These are phyloP conservation scores for Candida wancherniae DNA, from an alignment of 805 yeast species.

Conservation along the genomic window DNA sequence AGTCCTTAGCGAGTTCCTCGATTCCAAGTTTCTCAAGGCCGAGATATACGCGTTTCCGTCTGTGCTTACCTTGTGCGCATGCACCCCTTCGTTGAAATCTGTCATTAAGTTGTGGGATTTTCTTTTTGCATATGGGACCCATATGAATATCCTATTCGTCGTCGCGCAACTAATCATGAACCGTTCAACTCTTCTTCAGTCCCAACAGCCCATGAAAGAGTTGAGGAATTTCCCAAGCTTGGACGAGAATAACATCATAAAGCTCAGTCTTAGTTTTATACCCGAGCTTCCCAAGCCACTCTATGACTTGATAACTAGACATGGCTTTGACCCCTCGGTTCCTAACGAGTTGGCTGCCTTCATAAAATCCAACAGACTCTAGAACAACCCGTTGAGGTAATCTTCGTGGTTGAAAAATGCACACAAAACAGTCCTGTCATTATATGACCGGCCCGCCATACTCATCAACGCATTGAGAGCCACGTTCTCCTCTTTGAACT, in stretches of 20 bases:
- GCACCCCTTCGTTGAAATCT: constrained; percentile 79
- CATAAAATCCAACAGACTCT: constrained; percentile 8
- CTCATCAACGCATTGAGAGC: constrained; percentile 55
- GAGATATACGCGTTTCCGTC: constrained; percentile 85
- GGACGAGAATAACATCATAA: constrained; percentile 69
- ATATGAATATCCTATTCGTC: constrained; percentile 76
- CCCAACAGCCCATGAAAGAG: constrained; percentile 68
- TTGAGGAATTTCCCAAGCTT: constrained; percentile 68
- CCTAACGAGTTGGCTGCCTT: constrained; percentile 28
- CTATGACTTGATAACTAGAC: constrained; percentile 59
- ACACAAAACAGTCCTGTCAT: constrained; percentile 65
- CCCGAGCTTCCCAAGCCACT: constrained; percentile 66
- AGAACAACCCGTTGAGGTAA: constrained; percentile 40
- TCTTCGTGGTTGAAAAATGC: constrained; percentile 58
- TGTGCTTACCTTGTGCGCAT: constrained; percentile 77
- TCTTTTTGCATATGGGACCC: constrained; percentile 84
- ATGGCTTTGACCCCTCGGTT: constrained; percentile 50
- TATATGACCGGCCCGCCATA: constrained; percentile 62
- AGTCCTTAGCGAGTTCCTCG: constrained; percentile 53
- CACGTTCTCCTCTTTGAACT: constrained; percentile 48
- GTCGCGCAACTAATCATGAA: constrained; percentile 77
- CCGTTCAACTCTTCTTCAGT: constrained; percentile 54
- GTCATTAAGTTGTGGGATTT: constrained; percentile 85
- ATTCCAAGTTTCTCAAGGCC: constrained; percentile 66
- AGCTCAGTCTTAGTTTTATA: constrained; percentile 73